Evolutionary conservation across 2,329 filamentous ascomycete genomes (phyloP).

Genomic region (Botrytis aclada): DNA sequence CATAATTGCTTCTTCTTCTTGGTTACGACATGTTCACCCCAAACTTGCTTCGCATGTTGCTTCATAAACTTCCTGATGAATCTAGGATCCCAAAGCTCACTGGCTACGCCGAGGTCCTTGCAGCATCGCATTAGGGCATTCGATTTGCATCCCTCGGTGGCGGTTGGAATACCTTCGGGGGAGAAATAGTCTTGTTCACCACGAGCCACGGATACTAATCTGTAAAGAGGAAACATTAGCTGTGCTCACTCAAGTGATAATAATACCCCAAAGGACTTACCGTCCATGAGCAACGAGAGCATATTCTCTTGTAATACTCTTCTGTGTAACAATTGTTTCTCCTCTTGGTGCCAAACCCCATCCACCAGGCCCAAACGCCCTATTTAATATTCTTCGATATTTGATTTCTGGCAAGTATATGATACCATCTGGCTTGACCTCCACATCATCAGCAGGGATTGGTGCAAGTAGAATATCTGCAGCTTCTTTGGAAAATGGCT

Average conservation of each 20-base stretch:
- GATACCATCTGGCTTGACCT: slow-evolving; percentile 97
- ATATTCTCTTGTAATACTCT: slow-evolving; percentile 80
- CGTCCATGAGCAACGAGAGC: slow-evolving; percentile 83
- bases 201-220: slow-evolving; percentile 85
- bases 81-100: slow-evolving; percentile 92
- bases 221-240: slow-evolving; percentile 41
- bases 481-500: slow-evolving; percentile 63
- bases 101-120: slow-evolving; percentile 93
- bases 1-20: slow-evolving; percentile 91
- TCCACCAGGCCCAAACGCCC: slow-evolving; percentile 88
- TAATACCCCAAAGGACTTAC: slow-evolving; percentile 49
- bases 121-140: slow-evolving; percentile 98
- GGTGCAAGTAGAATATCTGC: slow-evolving; percentile 60
- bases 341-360: slow-evolving; percentile 92
- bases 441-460: slow-evolving; percentile 71
- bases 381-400: slow-evolving; percentile 86
- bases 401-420: slow-evolving; percentile 98
- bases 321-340: slow-evolving; percentile 58
- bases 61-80: slow-evolving; percentile 83
- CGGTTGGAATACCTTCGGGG: slow-evolving; percentile 85
- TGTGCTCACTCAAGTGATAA: neutral
- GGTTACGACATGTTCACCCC: slow-evolving; percentile 81
- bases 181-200: slow-evolving; percentile 94
- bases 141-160: slow-evolving; percentile 94
- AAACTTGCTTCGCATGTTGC: slow-evolving; percentile 71